Percentiles rank a stretch among this genome's conserved stretches.
Conservation (phyloP, 164 flowering plant species). For the Sedum album region DNA sequence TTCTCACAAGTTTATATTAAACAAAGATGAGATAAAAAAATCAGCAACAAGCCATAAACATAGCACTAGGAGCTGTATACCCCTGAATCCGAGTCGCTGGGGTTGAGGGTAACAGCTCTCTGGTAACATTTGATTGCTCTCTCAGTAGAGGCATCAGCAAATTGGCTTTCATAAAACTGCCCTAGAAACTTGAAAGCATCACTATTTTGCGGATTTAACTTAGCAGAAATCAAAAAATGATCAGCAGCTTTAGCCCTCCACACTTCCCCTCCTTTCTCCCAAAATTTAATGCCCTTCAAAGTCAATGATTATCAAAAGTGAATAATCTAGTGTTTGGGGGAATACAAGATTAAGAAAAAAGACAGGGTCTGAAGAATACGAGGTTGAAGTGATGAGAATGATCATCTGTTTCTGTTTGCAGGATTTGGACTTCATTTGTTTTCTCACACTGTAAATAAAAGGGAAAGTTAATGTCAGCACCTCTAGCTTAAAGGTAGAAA, state of each 20-base stretch:
- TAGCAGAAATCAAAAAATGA: conserved; percentile 63
- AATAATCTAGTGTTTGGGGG: neutral
- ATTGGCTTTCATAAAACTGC: conserved; percentile 41
- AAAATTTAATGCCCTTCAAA: conserved; percentile 47
- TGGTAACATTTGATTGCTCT: conserved; percentile 86
- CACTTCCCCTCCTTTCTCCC: conserved; percentile 43
- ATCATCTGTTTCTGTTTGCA: conserved; percentile 33
- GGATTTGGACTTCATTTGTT: neutral
- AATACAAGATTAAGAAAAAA: neutral
- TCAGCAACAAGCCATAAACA: neutral
- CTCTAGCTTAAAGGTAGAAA: neutral
- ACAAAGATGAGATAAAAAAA: neutral
- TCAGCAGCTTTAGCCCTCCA: conserved; percentile 59
- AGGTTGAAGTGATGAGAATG: conserved; percentile 46
- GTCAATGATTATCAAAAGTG: neutral
- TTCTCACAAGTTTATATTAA: neutral
- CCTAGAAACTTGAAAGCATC: conserved; percentile 67
- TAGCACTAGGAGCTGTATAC: conserved; percentile 19
- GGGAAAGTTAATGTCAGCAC: neutral
- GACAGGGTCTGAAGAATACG: conserved; percentile 21
- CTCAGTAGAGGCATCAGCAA: conserved; percentile 26
- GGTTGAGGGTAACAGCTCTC: conserved; percentile 63
- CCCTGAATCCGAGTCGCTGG: conserved; percentile 70
- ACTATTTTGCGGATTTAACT: conserved; percentile 63
- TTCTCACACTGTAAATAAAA: neutral